Evolutionary conservation across 2,329 filamentous ascomycete species (phyloP), one percentile per base, ranked within the genome.

Genomic region (Ambrosiella xylebori): DNA sequence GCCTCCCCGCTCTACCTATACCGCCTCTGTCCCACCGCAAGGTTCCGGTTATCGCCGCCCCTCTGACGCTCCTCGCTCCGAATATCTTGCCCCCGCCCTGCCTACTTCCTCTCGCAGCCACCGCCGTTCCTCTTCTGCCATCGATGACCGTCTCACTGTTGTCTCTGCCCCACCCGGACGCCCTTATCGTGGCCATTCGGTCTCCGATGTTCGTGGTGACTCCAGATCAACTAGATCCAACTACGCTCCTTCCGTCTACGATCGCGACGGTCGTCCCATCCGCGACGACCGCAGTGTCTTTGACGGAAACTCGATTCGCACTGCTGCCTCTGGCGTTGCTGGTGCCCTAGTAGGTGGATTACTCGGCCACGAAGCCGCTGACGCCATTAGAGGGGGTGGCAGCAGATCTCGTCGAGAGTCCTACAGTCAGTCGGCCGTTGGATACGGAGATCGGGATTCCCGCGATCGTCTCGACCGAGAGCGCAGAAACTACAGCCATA

Each of bases 341-440:
- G 77, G 77, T 13, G 77, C 77, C 19, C 69, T 79, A 1, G 72
- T 79, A 1, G 77, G 77, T 40, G 77, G 77, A 2, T 65, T 78
- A 8, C 75, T 75, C n/a, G 76, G 73, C 13, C 70, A 73, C 36
- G 73, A 77, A 63, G 74, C 71, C 1, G 70, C 70, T 50, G 73
- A 75, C 38, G 71, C 70, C 6, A 68, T n/a, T 65, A 27, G 27
- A 27, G 27, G 64, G 55, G 65, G 66, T 27, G 65, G 59, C 64
- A 19, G 65, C 62, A 64, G 65, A 59, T 58, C 61, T 8, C 62
- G 62, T 50, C 64, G 59, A 27, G 65, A 61, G 36, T 61, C 64
- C 7, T 38, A 15, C 8, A 37, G 49, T 19, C 56, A 58, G 37
- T 44, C 38, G n/a, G 39, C 50, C 8, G 56, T 51, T 39, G 38